Evolutionary conservation across 164 flowering plant species (phyloP).

Genomic region (Malania oleifera): DNA sequence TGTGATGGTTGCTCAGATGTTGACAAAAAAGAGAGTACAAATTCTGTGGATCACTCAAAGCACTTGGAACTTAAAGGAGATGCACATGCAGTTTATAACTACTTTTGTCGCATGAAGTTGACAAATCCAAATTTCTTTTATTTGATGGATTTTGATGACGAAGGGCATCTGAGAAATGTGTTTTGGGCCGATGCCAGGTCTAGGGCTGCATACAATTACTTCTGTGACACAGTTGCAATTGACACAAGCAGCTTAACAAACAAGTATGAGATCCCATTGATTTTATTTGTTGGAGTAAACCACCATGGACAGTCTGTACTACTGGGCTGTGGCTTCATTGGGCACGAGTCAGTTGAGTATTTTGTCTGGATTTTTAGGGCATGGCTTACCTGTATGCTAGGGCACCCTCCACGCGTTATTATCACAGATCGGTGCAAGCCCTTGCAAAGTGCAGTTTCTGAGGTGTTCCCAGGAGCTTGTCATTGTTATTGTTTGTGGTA

Average conservation of each 20-base stretch:
- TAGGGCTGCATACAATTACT: conserved; percentile 26
- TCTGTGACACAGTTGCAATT: conserved; percentile 29
- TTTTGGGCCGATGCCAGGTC: conserved; percentile 48
- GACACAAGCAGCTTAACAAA: conserved; percentile 38
- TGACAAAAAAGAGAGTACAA: conserved; percentile 16
- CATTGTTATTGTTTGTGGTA: conserved; percentile 34
- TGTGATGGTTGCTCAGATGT: conserved; percentile 14
- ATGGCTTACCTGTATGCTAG: conserved; percentile 37
- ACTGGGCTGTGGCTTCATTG: conserved; percentile 43
- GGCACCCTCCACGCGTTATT: conserved; percentile 31
- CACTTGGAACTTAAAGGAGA: conserved; percentile 41
- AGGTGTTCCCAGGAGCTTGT: conserved; percentile 35
- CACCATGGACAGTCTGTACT: conserved; percentile 40
- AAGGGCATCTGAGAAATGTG: conserved; percentile 35
- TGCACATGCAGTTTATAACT: conserved; percentile 33
- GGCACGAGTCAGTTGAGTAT: conserved; percentile 28
- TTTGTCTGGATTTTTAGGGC: conserved; percentile 39
- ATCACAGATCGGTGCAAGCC: conserved; percentile 35
- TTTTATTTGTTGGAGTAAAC: conserved; percentile 39
- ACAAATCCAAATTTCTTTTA: conserved; percentile 40
- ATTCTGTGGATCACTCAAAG: conserved; percentile 28
- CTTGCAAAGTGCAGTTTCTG: conserved; percentile 30
- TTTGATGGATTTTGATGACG: conserved; percentile 38
- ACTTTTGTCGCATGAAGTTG: conserved; percentile 39
- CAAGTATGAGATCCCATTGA: conserved; percentile 36